Conservation (phyloP, 371 early-diverging fungal genomes). For the Circinella umbellata region DNA sequence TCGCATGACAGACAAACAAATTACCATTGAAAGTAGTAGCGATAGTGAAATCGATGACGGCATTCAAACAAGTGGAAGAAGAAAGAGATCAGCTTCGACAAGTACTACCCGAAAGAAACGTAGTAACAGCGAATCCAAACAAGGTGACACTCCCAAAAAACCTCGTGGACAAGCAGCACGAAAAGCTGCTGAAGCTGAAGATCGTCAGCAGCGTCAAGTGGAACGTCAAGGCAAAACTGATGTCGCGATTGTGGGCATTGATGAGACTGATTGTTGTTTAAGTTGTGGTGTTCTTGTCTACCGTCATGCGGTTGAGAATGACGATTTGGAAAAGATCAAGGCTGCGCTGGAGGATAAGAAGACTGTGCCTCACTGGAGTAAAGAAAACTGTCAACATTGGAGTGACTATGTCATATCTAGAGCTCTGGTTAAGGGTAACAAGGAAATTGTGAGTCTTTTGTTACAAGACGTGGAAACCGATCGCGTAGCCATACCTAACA, state of each 20-base stretch:
- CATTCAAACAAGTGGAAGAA: constrained; percentile 6
- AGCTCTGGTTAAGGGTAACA: constrained; percentile 32
- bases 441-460: constrained; percentile 25
- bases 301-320: constrained; percentile 28
- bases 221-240: constrained; percentile 18
- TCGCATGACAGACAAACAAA: constrained; percentile 16
- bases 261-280: constrained; percentile 39
- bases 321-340: constrained; percentile 26
- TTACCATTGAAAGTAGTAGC: constrained; percentile 3
- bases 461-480: constrained; percentile 1
- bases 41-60: not conserved
- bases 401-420: constrained; percentile 21
- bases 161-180: constrained; percentile 19
- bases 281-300: constrained; percentile 30
- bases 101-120: constrained; percentile 11
- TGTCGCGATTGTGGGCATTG: constrained; percentile 1
- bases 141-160: constrained; percentile 13
- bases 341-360: constrained; percentile 19
- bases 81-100: no score
- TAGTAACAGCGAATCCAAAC: constrained; percentile 8
- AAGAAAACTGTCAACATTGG: constrained; percentile 23
- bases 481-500: constrained; percentile 26
- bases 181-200: constrained; percentile 16
- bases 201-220: constrained; percentile 20
- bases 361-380: constrained; percentile 25